Evolutionary conservation across 1,139 yeast species (phyloP), one percentile per base, ranked within the genome.

Genomic region (Candida tunisiensis): DNA sequence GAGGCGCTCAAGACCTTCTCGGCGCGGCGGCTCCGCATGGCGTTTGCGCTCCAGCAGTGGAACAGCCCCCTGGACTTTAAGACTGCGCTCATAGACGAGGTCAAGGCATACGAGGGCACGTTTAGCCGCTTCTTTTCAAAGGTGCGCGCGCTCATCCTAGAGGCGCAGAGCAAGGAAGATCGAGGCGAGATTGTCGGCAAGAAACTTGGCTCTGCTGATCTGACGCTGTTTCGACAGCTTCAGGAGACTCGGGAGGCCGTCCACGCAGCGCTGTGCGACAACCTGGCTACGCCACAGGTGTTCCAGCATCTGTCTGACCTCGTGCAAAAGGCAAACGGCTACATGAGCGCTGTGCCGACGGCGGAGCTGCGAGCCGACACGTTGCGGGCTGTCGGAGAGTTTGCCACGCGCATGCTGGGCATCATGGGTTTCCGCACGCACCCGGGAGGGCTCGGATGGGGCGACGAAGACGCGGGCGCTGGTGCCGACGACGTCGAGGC

Each of bases 21-120:
- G 3, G 52, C 91, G 3, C 70, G 95, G 41, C 95, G 88, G 51
- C 62, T 88, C 42, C 68, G 99, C 39, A 62, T 88, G 40, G 85
- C 85, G 8, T 88, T 88, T 59, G 92, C 93, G 2, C 62, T 80
- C 42, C 82, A 78, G 36, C 79, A 77, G 39, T 88, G 98, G 98
- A 88, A 83, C 44, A 73, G 69, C 43, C 92, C 85, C 36, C 60
- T 88, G 30, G 99, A 88, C 52, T 88, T 88, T 56, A 88, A 85
- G 54, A 88, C 77, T 42, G 62, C 75, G 25, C 60, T 88, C 35
- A 55, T 82, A 29, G 57, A 62, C 31, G 94, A 85, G 49, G 93
- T 80, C 16, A 74, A 65, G 49, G 60, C 85, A 1, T 60, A 68
- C 31, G 96, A 88, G 53, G 59, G 75, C 2, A 55, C 85, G 1